Base-by-base conservation (phyloP, 371 early-diverging fungal genomes). In the Mycotypha africana region DNA sequence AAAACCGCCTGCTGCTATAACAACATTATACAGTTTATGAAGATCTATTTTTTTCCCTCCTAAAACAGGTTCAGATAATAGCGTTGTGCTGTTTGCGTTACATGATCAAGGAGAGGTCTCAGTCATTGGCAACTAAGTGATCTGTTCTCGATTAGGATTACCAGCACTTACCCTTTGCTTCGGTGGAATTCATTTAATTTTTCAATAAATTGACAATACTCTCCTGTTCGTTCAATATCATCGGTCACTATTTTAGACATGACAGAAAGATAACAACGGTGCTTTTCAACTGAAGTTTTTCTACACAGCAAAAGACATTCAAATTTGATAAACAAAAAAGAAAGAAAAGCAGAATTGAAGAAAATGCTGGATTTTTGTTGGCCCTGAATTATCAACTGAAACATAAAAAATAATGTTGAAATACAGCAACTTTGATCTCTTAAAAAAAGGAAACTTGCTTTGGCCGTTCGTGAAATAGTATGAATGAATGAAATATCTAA, bases 41-140 rank as follows among this genome's bases (percentile, higher is more conserved):
- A 89, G 50, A 59, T 89, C 88, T 8, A 89, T 65, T 42, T 74
- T 76, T 46, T 85, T 81, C 3, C 86, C 85, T 40, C 90, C 90
- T 17, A 89, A 60, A 3, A 89, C 82, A 31, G 85, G 87, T 47
- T 89, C 86, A 21, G 70, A 66, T 39, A 83, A 78, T 19, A 86
- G 53, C 2, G 68, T 56, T 19, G 84, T 83, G 26, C 86, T 86
- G 52, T 25, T 43, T 24, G 24, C 11, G 11, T 28, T 5, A 23
- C 16, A 33, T 33, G 32, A 35, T 15, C 25, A 28, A 8, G 28
- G 28, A n/a, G n/a, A 7, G 22, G 14, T 38, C 14, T 20, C 12
- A 2, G 5, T 38, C 16, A 2, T 24, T 25, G 24, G 3, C 17
- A 15, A 21, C 20, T 33, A 24, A 12, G 30, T 7, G 5, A 16